Conservation (phyloP, 2,329 filamentous ascomycete species). For the Fusarium illudens region DNA sequence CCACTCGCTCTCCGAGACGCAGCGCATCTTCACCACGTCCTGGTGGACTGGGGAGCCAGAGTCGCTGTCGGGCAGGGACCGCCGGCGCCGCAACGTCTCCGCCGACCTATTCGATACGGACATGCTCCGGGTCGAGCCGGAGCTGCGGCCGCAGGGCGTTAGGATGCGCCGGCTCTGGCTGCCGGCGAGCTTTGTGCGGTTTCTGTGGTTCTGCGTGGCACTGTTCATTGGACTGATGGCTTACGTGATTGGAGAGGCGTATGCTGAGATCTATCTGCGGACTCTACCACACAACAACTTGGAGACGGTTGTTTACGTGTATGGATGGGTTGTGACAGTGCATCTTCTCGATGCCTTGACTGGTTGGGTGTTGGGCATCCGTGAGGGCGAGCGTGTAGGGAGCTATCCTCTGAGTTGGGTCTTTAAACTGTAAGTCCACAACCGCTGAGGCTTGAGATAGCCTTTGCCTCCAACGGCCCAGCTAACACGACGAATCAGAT, state of each 20-base stretch:
- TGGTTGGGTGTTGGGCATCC: slow-evolving; percentile 72
- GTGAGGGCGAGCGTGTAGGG: slow-evolving; percentile 71
- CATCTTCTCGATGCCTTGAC: slow-evolving; percentile 71
- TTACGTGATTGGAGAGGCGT: slow-evolving; percentile 73
- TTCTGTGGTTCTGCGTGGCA: slow-evolving; percentile 74
- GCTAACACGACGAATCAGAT: slow-evolving; percentile 50
- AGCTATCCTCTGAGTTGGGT: slow-evolving; percentile 77
- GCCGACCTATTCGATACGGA: slow-evolving; percentile 52
- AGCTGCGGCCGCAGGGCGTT: slow-evolving; percentile 45
- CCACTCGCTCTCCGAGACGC: slow-evolving; percentile 70
- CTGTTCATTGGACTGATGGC: slow-evolving; percentile 69
- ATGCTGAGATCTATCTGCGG: slow-evolving; percentile 73
- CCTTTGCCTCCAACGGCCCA: not conserved
- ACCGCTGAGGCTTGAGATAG: not conserved
- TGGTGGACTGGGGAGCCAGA: slow-evolving; percentile 71
- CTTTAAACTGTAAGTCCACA: slow-evolving; percentile 68
- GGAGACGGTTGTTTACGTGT: slow-evolving; percentile 74
- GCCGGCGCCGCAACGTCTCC: slow-evolving; percentile 50
- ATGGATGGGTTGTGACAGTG: slow-evolving; percentile 74
- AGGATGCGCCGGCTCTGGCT: slow-evolving; percentile 64
- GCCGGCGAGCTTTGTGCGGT: slow-evolving; percentile 72
- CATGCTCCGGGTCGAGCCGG: slow-evolving; percentile 37
- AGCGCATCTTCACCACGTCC: slow-evolving; percentile 71
- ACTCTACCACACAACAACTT: slow-evolving; percentile 72
- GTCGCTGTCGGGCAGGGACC: slow-evolving; percentile 55